A percentile compares a stretch with the other conserved stretches of the same genome.
Conservation (phyloP, 768 basidiomycete species). For the Leccinum variicolor region DNA sequence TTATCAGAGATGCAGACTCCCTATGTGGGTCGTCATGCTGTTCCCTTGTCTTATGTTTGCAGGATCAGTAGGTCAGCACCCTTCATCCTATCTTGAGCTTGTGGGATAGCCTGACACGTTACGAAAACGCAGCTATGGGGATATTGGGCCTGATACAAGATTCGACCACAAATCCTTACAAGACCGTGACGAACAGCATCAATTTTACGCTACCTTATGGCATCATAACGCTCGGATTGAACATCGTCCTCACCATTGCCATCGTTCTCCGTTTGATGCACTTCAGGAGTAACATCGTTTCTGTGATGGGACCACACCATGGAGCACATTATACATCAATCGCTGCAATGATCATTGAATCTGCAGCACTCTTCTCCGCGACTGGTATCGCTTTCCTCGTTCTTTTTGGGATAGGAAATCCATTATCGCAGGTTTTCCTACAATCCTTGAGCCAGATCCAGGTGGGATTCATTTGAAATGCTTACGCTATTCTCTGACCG, state of each 20-base stretch:
- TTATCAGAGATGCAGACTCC: neutral
- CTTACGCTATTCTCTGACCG: neutral
- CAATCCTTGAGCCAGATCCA: neutral
- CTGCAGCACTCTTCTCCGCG: neutral
- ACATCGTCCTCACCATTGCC: neutral
- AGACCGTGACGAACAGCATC: neutral
- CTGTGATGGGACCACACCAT: neutral
- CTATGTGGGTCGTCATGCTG: neutral
- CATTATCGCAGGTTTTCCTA: neutral
- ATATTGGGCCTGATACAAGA: neutral
- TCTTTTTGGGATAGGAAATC: neutral
- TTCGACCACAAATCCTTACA: neutral
- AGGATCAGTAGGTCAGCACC: neutral
- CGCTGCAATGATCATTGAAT: neutral
- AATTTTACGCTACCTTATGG: neutral
- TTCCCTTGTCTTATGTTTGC: neutral
- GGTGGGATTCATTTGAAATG: neutral
- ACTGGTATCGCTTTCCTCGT: neutral
- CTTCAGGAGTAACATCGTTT: neutral
- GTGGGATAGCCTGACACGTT: neutral
- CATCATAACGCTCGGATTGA: neutral
- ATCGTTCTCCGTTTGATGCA: neutral
- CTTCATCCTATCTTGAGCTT: neutral
- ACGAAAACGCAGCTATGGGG: neutral
- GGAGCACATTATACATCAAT: neutral